A percentile compares a stretch with the other conserved stretches of the same genome.
Conservation (phyloP, 441 rosid species). For the Brassica balearica region DNA sequence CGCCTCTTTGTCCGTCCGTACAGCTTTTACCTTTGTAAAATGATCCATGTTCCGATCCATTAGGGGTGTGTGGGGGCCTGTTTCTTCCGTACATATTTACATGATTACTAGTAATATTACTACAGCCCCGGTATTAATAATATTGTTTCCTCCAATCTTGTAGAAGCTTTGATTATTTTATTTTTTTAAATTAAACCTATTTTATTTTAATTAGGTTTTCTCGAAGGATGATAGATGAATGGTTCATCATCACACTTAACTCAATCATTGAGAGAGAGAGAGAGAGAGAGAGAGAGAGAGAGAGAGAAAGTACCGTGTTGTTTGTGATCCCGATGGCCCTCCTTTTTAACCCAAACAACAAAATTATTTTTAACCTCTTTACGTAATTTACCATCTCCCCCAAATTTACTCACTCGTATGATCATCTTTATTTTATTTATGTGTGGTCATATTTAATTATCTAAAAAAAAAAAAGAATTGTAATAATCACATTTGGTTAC, state of each 20-base stretch:
- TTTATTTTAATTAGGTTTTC: background rate
- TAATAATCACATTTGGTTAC: constrained; percentile 19
- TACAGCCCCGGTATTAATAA: background rate
- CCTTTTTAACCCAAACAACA: constrained; percentile 6
- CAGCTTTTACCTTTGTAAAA: constrained; percentile 13
- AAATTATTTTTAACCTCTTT: background rate
- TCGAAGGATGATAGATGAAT: background rate
- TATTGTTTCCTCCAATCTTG: background rate
- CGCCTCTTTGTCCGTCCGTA: constrained; percentile 17
- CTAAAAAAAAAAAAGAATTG: no score
- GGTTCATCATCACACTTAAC: background rate
- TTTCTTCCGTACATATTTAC: constrained; percentile 31
- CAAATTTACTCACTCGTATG: background rate
- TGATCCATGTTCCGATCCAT: background rate
- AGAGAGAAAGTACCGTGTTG: background rate
- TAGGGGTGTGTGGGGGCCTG: constrained; percentile 13
- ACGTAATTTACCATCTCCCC: background rate
- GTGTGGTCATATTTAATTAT: background rate
- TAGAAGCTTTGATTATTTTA: background rate
- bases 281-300: background rate
- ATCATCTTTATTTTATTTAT: background rate
- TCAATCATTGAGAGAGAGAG: constrained; percentile 27
- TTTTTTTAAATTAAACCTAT: background rate
- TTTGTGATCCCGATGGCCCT: constrained; percentile 47
- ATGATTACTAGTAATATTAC: background rate